Evolutionary conservation across 163 green algal genomes (phyloP).

Genomic region (Chlorella variabilis): DNA sequence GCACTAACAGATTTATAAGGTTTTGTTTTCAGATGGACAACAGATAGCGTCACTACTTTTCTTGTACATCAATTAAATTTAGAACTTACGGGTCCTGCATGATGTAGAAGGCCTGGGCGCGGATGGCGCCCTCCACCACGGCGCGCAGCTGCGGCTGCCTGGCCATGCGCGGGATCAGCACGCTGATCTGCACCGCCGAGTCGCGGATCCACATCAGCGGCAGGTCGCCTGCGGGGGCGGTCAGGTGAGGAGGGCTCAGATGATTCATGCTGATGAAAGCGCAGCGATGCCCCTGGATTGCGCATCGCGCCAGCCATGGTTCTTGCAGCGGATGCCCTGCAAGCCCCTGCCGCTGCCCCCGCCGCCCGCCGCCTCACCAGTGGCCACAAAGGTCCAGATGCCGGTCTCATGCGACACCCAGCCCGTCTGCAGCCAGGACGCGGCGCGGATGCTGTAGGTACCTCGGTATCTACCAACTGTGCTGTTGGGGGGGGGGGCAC

Average conservation of each 20-base stretch:
- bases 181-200: constrained; percentile 45
- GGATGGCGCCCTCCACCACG: constrained; percentile 57
- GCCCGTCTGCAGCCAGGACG: constrained; percentile 5
- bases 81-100: no score
- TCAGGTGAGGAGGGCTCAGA: no score
- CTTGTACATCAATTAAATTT: no score
- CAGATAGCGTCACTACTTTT: no score
- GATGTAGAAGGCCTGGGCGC: constrained; percentile 39
- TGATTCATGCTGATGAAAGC: no score
- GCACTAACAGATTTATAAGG: no score
- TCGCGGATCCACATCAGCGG: constrained; percentile 48
- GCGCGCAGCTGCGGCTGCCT: constrained; percentile 44
- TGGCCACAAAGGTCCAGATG: constrained; percentile 24
- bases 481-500: no score
- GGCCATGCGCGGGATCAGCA: constrained; percentile 56
- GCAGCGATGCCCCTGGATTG: no score
- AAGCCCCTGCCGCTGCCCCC: not conserved
- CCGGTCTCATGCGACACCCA: constrained; percentile 30
- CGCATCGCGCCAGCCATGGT: no score
- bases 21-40: constrained; percentile 63
- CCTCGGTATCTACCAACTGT: no score
- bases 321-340: not conserved
- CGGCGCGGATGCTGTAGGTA: no score
- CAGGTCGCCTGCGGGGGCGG: constrained; percentile 41
- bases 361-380: not conserved